Evolutionary conservation across 768 basidiomycete genomes (phyloP).

Genomic region (Boletus patriciae): DNA sequence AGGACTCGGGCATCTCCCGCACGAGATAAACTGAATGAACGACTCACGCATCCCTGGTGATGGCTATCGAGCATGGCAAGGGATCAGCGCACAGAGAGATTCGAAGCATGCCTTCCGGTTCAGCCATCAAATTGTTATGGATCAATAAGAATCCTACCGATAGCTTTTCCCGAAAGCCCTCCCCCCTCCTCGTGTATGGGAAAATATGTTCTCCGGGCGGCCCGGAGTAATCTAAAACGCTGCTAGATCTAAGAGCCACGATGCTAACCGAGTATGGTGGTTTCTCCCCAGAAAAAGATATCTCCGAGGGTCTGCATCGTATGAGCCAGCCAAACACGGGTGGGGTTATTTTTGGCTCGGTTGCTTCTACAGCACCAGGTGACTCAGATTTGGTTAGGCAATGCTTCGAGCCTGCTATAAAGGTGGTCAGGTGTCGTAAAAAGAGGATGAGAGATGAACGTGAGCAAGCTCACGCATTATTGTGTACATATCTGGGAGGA

Average conservation of each 20-base stretch:
- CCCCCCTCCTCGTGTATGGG: constrained; percentile 47
- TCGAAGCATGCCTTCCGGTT: neutral
- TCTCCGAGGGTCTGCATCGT: constrained; percentile 46
- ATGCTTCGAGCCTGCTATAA: constrained; percentile 29
- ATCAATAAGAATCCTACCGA: constrained; percentile 36
- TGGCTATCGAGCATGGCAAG: constrained; percentile 27
- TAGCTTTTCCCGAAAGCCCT: constrained; percentile 25
- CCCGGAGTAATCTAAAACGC: constrained; percentile 43
- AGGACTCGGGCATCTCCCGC: neutral
- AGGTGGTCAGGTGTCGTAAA: neutral
- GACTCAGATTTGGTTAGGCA: constrained; percentile 22
- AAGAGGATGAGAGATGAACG: neutral
- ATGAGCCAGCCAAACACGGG: neutral
- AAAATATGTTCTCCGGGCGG: constrained; percentile 36
- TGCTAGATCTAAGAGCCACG: constrained; percentile 37
- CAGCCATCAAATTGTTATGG: neutral
- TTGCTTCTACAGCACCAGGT: constrained; percentile 33
- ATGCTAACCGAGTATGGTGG: constrained; percentile 48
- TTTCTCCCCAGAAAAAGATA: constrained; percentile 43
- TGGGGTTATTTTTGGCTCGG: constrained; percentile 6
- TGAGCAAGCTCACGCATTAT: constrained; percentile 35
- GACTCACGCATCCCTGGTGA: constrained; percentile 46
- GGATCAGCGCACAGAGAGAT: neutral
- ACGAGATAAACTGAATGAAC: neutral
- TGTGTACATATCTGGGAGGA: constrained; percentile 36